These are phyloP conservation scores for Sisymbrium irio DNA, from an alignment of 345 rosid genomes.

Conservation along the genomic window DNA sequence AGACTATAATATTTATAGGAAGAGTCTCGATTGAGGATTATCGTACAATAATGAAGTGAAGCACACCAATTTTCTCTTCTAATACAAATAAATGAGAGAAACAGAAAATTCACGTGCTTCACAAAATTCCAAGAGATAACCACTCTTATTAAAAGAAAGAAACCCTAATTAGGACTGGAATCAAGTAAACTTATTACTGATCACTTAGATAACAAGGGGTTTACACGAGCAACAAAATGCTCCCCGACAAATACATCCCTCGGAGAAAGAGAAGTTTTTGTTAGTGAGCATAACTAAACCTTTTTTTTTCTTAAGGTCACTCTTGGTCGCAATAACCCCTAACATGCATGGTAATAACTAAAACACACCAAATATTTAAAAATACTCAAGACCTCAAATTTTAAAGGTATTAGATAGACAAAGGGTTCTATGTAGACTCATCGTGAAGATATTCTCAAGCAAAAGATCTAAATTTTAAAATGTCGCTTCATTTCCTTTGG, in stretches of 20 bases:
- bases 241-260: conserved; percentile 39
- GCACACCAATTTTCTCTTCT: conserved; percentile 37
- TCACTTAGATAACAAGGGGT: conserved; percentile 24
- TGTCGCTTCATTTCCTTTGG: conserved; percentile 25
- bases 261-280: conserved; percentile 32
- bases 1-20: not conserved
- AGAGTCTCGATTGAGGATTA: conserved; percentile 25
- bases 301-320: conserved; percentile 1
- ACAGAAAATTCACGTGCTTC: conserved; percentile 41
- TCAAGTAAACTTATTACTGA: conserved; percentile 20
- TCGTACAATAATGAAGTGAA: conserved; percentile 31
- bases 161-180: not conserved
- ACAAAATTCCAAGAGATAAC: conserved; percentile 22
- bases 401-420: not conserved
- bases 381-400: not conserved
- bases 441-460: not conserved
- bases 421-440: not conserved
- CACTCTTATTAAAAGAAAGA: conserved; percentile 2
- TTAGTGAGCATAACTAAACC: conserved; percentile 32
- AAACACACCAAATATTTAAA: conserved; percentile 27
- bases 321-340: not conserved
- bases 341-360: not conserved
- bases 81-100: conserved; percentile 30
- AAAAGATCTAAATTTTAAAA: conserved; percentile 29
- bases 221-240: conserved; percentile 28